Base-by-base conservation (phyloP, 169 alveolate species). In the Plasmodium malariae region DNA sequence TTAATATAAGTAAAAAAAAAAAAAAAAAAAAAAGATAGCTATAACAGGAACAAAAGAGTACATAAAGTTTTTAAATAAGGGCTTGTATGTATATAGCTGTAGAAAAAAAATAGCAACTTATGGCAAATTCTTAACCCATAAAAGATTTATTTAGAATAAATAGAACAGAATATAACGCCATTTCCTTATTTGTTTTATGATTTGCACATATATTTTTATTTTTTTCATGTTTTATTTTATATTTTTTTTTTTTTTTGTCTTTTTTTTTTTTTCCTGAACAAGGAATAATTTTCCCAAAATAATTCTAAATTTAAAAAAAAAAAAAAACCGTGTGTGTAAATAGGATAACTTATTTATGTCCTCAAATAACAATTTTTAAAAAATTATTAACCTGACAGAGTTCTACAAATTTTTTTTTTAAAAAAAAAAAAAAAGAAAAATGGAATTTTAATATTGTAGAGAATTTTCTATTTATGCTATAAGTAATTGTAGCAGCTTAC, bases 211-310 rank as follows among this genome's bases (percentile, higher is more conserved):
- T 21, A 21, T 57, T 57, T 57, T 19, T 57, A 9, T 21, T 28
- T 21, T 57, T 57, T 57, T 57, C 19, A 26, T 0, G 11, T 57
- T 57, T 57, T 21, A 57, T 21, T 14, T 28, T n/a, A n/a, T n/a
- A n/a, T n/a, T n/a, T n/a, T n/a, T n/a, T n/a, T n/a, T n/a, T n/a
- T 51, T 51, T 51, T 60, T 51, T 73, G 26, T 60, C 6, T 30
- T 73, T 73, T 45, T 57, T 48, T 54, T 73, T 59, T 74, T 55
- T 74, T 78, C 78, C 67, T 78, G 70, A 78, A 78, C 72, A 68
- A 45, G 36, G 74, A 78, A 63, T 78, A 54, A 78, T 45, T 78
- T 36, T 68, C 28, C 55, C 59, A 48, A 62, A 62, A 62, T 62
- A 78, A 62, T 78, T 78, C 72, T 78, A 78, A 43, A 43, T 48